Evolutionary conservation across 2,329 filamentous ascomycete genomes (phyloP), one percentile per base, ranked within the genome.

Genomic region (Neurospora crassa): DNA sequence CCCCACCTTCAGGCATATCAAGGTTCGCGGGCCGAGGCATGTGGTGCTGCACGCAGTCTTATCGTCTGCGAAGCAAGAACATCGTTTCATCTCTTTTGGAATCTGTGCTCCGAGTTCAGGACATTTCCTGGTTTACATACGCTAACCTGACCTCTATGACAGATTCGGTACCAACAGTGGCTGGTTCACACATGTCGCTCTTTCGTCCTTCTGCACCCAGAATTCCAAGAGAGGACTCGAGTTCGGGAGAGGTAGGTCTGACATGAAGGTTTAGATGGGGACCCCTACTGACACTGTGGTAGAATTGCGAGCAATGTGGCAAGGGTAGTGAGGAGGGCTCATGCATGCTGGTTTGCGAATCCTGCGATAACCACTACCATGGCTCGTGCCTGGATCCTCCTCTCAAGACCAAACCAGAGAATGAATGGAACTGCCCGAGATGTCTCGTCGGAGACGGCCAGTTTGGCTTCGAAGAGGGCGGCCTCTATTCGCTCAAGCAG

Each of bases 401-500:
- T 1, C 83, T 97, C 63, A 91, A 91, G 76, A 84, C 87, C 10
- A 89, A 91, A 74, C 93, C 94, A 0, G 92, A 96, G 34, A 87
- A 90, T 70, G 96, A 98, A 78, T 99, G 96, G 96, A 95, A 98
- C 79, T 99, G 96, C 76, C 92, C 96, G 0, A 89, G 94, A 77
- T 99, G 96, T 79, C 87, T 99, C 37, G 96, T 99, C 34, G 96
- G 96, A 67, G 97, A 97, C 71, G 94, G 95, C 47, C 94, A 98
- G 75, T 99, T 97, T 77, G 96, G 96, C 0, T 99, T 99, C 73
- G 95, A 98, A 78, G 96, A 99, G 80, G 96, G 96, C 34, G 94
- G 94, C 4, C 87, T 97, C 29, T 99, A 99, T 81, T 99, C 96
- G 0, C 84, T 99, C 37, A 94, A 92, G 77, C 92, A 97, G 77